A percentile compares a stretch with the other conserved stretches of the same genome.
Conservation (phyloP, 306 rosid species). For the Quillaja saponaria region DNA sequence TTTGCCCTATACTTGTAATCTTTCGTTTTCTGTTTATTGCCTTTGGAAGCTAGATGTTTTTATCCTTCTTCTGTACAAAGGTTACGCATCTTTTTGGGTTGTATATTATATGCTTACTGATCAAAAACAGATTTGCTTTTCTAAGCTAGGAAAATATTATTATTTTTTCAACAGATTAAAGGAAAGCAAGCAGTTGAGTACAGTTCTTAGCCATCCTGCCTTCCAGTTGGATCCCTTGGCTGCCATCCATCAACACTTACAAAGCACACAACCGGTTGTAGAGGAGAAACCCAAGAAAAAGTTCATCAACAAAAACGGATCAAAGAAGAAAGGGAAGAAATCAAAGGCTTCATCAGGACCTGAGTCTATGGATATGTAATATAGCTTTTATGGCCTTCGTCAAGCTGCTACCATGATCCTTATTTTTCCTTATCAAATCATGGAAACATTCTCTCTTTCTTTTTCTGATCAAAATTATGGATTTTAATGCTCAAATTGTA, state of each 20-base stretch:
- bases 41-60: too few species aligned
- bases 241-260: constrained; percentile 57
- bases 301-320: constrained; percentile 59
- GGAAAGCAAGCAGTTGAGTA: constrained; percentile 55
- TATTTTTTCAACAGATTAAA: constrained; percentile 58
- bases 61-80: too few species aligned
- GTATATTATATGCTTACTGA: too few species aligned
- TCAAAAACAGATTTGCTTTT: too few species aligned
- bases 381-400: not conserved
- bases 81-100: too few species aligned
- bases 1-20: constrained; percentile 24
- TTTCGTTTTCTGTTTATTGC: too few species aligned
- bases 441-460: constrained; percentile 19
- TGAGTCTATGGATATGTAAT: constrained; percentile 61
- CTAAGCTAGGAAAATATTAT: too few species aligned
- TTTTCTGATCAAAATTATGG: too few species aligned
- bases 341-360: constrained; percentile 42
- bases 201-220: constrained; percentile 53
- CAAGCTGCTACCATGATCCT: constrained; percentile 20
- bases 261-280: constrained; percentile 56
- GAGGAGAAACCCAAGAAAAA: constrained; percentile 62
- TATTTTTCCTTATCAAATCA: constrained; percentile 4
- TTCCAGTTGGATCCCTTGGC: constrained; percentile 63
- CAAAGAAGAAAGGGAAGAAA: constrained; percentile 61
- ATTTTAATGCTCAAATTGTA: constrained; percentile 17